Evolutionary conservation across 1,139 yeast genomes (phyloP).

Genomic region (Magnusiomyces fungicola): DNA sequence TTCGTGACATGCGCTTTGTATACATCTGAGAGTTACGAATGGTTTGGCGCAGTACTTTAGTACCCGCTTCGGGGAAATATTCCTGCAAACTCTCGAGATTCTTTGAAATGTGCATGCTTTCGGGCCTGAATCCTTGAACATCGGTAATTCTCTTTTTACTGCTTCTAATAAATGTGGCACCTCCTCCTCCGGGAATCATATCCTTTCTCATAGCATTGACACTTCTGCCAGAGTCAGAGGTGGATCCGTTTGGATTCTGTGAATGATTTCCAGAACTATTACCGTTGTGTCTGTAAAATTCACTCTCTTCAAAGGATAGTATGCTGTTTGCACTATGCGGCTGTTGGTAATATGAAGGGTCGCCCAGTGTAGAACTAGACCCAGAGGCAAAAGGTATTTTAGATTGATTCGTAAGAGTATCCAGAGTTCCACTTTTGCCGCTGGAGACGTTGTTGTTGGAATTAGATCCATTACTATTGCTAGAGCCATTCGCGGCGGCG

Average conservation of each 20-base stretch:
- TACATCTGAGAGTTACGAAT: constrained; percentile 76
- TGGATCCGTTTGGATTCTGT: not conserved
- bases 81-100: constrained; percentile 82
- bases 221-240: not conserved
- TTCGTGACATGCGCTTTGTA: constrained; percentile 39
- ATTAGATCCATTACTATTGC: not conserved
- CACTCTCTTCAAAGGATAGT: constrained; percentile 2
- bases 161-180: not conserved
- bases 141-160: not conserved
- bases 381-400: too few species aligned
- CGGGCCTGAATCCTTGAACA: constrained; percentile 48
- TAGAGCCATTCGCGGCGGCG: constrained; percentile 2
- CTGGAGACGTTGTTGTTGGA: not conserved
- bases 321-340: constrained; percentile 2
- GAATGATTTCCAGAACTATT: not conserved
- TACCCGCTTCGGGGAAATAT: constrained; percentile 81
- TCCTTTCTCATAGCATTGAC: not conserved
- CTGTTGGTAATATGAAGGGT: not conserved
- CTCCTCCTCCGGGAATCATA: not conserved
- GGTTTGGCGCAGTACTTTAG: constrained; percentile 67
- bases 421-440: constrained; percentile 1
- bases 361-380: constrained; percentile 2
- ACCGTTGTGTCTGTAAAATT: not conserved
- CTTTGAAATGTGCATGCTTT: constrained; percentile 84
- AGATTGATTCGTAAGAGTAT: too few species aligned